A percentile compares a stretch with the other conserved stretches of the same genome.
Conservation (phyloP, 2,329 filamentous ascomycete genomes). For the Daldinia sp. region DNA sequence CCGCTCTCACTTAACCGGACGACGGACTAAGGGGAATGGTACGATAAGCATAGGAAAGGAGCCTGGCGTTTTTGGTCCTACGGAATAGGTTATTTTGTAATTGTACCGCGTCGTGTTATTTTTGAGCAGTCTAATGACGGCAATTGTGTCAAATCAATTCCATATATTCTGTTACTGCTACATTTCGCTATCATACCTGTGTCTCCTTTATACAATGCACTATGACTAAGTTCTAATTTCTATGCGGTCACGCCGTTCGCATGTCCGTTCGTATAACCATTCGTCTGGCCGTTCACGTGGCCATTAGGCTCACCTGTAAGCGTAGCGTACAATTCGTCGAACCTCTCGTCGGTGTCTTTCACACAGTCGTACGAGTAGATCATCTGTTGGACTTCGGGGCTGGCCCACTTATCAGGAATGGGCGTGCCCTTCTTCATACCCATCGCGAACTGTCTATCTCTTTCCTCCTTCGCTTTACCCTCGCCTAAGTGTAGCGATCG, state of each 20-base stretch:
- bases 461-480: slow-evolving; percentile 69
- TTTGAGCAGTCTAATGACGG: slow-evolving; percentile 8
- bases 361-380: slow-evolving; percentile 75
- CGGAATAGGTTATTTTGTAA: slow-evolving; percentile 30
- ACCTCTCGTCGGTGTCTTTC: slow-evolving; percentile 64
- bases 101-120: slow-evolving; percentile 22
- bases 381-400: slow-evolving; percentile 75
- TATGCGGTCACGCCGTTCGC: slow-evolving; percentile 29
- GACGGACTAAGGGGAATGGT: background rate
- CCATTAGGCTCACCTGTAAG: slow-evolving; percentile 37
- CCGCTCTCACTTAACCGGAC: background rate
- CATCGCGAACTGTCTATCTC: slow-evolving; percentile 67
- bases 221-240: slow-evolving; percentile 3
- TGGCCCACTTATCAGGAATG: slow-evolving; percentile 77
- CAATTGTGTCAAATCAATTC: slow-evolving; percentile 20
- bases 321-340: slow-evolving; percentile 60
- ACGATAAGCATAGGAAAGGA: slow-evolving; percentile 14
- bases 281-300: slow-evolving; percentile 27
- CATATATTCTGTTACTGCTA: slow-evolving; percentile 25
- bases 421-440: slow-evolving; percentile 61
- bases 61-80: slow-evolving; percentile 29
- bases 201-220: slow-evolving; percentile 25
- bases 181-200: slow-evolving; percentile 17
- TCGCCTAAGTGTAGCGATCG: slow-evolving; percentile 69
- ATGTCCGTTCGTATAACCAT: slow-evolving; percentile 33